Percentiles rank a stretch among this genome's conserved stretches.
phyloP scores from a whole-genome alignment of 768 basidiomycete genomes.

The Termitomyces sp. region DNA sequence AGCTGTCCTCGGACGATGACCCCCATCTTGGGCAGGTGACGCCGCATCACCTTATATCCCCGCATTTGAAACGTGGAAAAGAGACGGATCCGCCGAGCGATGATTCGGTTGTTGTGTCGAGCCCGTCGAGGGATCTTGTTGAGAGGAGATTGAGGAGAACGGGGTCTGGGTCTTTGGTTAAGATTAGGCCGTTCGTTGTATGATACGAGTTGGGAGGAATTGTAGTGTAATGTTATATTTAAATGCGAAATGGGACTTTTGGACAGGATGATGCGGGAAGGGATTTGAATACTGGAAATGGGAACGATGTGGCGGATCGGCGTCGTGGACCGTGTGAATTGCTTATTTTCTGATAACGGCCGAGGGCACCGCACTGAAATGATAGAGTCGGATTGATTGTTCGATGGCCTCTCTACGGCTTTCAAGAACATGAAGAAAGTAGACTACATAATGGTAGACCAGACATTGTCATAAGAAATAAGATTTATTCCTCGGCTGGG shows the following conservation, averaged over 20 bases:
- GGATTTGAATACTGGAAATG: too few relatives aligned
- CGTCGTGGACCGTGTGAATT: too few relatives aligned
- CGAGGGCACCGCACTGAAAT: too few relatives aligned
- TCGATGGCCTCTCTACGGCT: too few relatives aligned
- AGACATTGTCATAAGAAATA: too few relatives aligned
- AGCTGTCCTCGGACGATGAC: slow-evolving; percentile 63
- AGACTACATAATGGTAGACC: too few relatives aligned
- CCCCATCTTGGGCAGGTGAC: slow-evolving; percentile 60
- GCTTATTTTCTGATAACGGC: too few relatives aligned
- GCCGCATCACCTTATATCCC: slow-evolving; percentile 64
- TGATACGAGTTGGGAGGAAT: not conserved
- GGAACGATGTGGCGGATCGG: too few relatives aligned
- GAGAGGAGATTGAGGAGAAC: slow-evolving; percentile 33
- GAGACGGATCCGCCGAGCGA: slow-evolving; percentile 41
- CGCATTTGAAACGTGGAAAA: slow-evolving; percentile 39
- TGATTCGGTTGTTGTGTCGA: slow-evolving; percentile 36
- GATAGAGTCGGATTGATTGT: too few relatives aligned
- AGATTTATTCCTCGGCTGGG: too few relatives aligned
- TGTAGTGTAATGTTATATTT: not conserved
- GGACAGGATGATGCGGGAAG: too few relatives aligned
- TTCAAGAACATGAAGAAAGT: too few relatives aligned
- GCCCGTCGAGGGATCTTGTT: slow-evolving; percentile 42
- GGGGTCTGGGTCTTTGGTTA: slow-evolving; percentile 13
- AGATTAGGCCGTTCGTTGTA: slow-evolving; percentile 9
- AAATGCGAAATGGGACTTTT: not conserved